Evolutionary conservation across 2,329 filamentous ascomycete genomes (phyloP).

Genomic region (Salinomyces thailandicus): DNA sequence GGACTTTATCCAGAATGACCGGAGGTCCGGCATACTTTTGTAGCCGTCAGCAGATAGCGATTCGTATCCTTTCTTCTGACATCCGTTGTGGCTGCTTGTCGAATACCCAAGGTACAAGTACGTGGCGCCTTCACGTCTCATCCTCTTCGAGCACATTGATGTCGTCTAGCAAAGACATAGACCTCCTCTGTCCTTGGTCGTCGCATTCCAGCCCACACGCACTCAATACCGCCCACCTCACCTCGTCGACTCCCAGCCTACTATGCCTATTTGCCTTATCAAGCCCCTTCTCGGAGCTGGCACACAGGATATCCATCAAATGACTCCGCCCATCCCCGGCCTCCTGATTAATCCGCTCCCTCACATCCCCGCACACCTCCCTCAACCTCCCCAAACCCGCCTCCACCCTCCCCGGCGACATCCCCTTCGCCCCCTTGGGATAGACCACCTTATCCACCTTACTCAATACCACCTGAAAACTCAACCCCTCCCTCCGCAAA

Average conservation of each 20-base stretch:
- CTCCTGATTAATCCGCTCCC: conserved; percentile 33
- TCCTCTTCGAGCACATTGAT: conserved; percentile 3
- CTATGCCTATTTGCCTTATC: conserved; percentile 41
- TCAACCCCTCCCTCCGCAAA: conserved; percentile 46
- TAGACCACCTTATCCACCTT: conserved; percentile 52
- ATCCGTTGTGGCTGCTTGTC: too few relatives aligned
- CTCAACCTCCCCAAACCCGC: conserved; percentile 27
- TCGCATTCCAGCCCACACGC: conserved; percentile 47
- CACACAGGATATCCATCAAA: conserved; percentile 51
- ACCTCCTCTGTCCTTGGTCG: conserved; percentile 12
- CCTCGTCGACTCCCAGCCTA: conserved; percentile 49
- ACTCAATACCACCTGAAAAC: conserved; percentile 55
- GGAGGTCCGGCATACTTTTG: too few relatives aligned
- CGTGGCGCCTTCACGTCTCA: too few relatives aligned
- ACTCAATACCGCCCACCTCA: conserved; percentile 54
- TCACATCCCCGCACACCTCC: conserved; percentile 30
- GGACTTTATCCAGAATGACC: too few relatives aligned
- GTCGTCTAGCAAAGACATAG: conserved; percentile 3
- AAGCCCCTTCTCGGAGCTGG: conserved; percentile 42
- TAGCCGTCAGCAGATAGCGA: too few relatives aligned
- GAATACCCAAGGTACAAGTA: too few relatives aligned
- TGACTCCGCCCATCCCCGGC: conserved; percentile 28
- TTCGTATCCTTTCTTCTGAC: too few relatives aligned
- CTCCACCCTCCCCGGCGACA: conserved; percentile 16
- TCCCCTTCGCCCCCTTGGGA: conserved; percentile 18